These are phyloP conservation scores for Debaryomyces psychrophilus DNA, from an alignment of 1,139 yeast genomes.

Conservation along the genomic window DNA sequence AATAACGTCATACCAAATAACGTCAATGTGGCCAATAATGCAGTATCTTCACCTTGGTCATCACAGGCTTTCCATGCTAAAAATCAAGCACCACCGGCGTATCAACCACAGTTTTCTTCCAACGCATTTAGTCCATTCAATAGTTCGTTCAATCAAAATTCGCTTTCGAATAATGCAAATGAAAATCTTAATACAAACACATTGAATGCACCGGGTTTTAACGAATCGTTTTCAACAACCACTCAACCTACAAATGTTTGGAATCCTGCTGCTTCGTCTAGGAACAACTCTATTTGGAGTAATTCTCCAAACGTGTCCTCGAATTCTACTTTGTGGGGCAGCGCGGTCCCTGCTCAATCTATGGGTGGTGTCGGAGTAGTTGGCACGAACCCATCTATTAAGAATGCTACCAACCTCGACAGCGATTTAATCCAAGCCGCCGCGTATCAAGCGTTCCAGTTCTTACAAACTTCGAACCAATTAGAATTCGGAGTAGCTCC, in stretches of 20 bases:
- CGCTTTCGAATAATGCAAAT: constrained; percentile 7
- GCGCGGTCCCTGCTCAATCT: constrained; percentile 7
- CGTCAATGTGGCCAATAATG: background rate
- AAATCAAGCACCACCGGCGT: constrained; percentile 8
- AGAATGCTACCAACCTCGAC: background rate
- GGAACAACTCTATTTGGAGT: constrained; percentile 41
- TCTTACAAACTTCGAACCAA: constrained; percentile 34
- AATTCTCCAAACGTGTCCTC: constrained; percentile 14
- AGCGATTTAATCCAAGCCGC: constrained; percentile 31
- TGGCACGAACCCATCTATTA: background rate
- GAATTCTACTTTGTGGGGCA: constrained; percentile 13
- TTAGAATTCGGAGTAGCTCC: constrained; percentile 46
- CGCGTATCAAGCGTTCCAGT: constrained; percentile 39
- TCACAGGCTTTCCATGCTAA: constrained; percentile 2
- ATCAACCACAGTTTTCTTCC: constrained; percentile 10
- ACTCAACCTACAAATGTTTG: constrained; percentile 21
- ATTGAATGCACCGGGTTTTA: constrained; percentile 5
- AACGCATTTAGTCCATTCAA: constrained; percentile 12
- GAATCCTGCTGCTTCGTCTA: constrained; percentile 24
- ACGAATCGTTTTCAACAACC: constrained; percentile 3
- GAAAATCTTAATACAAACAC: constrained; percentile 4
- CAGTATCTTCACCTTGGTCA: constrained; percentile 5
- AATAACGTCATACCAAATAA: constrained; percentile 9
- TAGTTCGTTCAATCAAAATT: constrained; percentile 2
- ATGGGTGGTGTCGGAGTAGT: constrained; percentile 8